These are phyloP conservation scores for Datura wrightii DNA, from an alignment of 257 asterid species.

Conservation along the genomic window DNA sequence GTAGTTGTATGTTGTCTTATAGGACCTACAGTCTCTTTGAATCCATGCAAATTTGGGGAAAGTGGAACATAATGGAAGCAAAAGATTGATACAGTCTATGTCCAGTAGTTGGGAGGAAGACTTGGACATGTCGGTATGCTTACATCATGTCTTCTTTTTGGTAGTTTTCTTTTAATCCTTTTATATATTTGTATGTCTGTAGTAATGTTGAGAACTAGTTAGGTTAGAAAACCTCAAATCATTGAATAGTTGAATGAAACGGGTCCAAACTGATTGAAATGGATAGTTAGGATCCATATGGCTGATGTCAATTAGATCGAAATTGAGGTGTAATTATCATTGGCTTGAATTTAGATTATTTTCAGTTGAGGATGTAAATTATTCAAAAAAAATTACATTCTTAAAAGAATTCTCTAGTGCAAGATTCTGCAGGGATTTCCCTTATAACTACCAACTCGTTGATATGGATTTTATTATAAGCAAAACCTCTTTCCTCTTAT, in stretches of 20 bases:
- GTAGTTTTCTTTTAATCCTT: slow-evolving; percentile 4
- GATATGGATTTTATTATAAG: neutral
- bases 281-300: neutral
- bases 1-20: neutral
- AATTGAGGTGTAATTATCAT: neutral
- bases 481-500: neutral
- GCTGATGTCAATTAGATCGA: neutral
- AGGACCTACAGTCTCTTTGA: slow-evolving; percentile 9
- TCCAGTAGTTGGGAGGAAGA: neutral
- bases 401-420: neutral
- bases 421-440: neutral
- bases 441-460: neutral
- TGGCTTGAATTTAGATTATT: neutral
- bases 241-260: neutral
- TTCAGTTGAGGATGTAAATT: neutral
- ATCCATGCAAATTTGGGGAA: neutral
- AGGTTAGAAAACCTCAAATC: neutral
- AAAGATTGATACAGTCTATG: neutral
- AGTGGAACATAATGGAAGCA: slow-evolving; percentile 3
- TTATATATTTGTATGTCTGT: neutral
- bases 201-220: neutral
- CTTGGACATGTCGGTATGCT: neutral
- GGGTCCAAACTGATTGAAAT: neutral
- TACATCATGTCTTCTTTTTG: neutral
- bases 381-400: neutral